A percentile compares a stretch with the other conserved stretches of the same genome.
phyloP scores from a whole-genome alignment of 768 basidiomycete genomes.

The Nidularia pulvinata region DNA sequence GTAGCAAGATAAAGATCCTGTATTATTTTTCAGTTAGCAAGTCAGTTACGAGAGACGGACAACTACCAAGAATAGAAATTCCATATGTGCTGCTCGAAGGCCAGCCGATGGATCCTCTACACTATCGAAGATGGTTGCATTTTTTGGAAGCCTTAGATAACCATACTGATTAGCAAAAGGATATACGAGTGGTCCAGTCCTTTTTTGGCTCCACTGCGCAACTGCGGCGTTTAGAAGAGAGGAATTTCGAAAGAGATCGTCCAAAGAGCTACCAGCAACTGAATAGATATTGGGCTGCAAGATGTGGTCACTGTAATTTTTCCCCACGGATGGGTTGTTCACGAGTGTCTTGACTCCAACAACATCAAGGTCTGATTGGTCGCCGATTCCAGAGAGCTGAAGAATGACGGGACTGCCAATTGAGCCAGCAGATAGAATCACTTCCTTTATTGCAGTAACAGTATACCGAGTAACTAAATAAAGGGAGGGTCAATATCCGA shows the following conservation, averaged over 20 bases:
- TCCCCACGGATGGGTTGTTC: slow-evolving; percentile 39
- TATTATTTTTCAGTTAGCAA: background rate
- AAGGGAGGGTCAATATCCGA: no score
- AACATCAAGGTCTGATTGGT: slow-evolving; percentile 21
- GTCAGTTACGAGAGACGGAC: background rate
- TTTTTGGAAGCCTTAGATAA: slow-evolving; percentile 23
- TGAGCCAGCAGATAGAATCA: slow-evolving; percentile 35
- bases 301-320: slow-evolving; percentile 44
- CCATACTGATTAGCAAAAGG: slow-evolving; percentile 22
- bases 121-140: slow-evolving; percentile 18
- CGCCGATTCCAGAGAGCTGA: slow-evolving; percentile 43
- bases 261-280: slow-evolving; percentile 17
- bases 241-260: slow-evolving; percentile 16
- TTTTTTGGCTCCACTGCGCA: slow-evolving; percentile 19
- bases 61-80: slow-evolving; percentile 24
- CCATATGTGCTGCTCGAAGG: slow-evolving; percentile 23
- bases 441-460: slow-evolving; percentile 23
- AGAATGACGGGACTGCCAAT: slow-evolving; percentile 29
- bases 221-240: slow-evolving; percentile 8
- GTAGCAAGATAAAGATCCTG: background rate
- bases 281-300: slow-evolving; percentile 19
- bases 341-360: slow-evolving; percentile 36
- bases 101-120: slow-evolving; percentile 25
- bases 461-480: slow-evolving; percentile 1
- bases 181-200: slow-evolving; percentile 24